Base-by-base conservation (phyloP, 768 basidiomycete genomes). In the Boletus edulis region DNA sequence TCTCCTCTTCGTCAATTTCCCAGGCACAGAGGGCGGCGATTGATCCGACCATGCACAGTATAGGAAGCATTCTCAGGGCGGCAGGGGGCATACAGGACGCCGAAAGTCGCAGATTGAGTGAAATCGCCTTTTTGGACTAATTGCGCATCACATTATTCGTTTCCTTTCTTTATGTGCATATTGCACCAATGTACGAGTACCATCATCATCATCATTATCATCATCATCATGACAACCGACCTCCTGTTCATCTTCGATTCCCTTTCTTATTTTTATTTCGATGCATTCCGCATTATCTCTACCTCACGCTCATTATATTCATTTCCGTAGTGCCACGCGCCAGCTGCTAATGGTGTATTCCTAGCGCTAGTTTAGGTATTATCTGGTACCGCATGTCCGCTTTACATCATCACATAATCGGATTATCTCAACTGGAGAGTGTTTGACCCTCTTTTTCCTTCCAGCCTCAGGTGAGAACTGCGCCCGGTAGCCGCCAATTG, bases 61-160 rank as follows among this genome's bases (percentile, higher is more conserved):
- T 73, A 17, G 85, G 78, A 44, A 83, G 76, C 52, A 87, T 91
- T 49, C 47, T 82, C 55, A 48, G 74, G 34, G 77, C 84, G 71
- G 72, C 80, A 51, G 76, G 62, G 46, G 71, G 68, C 39, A 88
- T 90, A 39, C 73, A 80, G 65, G 86, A 91, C 57, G 84, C 82
- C 12, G 88, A 91, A 75, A 78, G 76, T 58, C 73, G 87, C 69
- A 73, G 86, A 67, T 72, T 89, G 75, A 83, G 84, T 42, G 88
- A 91, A 73, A 66, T 87, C 62, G 87, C 87, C 51, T 91, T 89
- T 65, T 70, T 87, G 64, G 59, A 72, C 58, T 71, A 68, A 71
- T 55, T 31, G 49, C 20, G 40, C 51, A 42, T 58, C 17, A 50
- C 56, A 52, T 49, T 48, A 31, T 24, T 32, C 24, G 43, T 24